Evolutionary conservation across 2,329 filamentous ascomycete species (phyloP), one percentile per base, ranked within the genome.

Genomic region (Aspergillus sp.): DNA sequence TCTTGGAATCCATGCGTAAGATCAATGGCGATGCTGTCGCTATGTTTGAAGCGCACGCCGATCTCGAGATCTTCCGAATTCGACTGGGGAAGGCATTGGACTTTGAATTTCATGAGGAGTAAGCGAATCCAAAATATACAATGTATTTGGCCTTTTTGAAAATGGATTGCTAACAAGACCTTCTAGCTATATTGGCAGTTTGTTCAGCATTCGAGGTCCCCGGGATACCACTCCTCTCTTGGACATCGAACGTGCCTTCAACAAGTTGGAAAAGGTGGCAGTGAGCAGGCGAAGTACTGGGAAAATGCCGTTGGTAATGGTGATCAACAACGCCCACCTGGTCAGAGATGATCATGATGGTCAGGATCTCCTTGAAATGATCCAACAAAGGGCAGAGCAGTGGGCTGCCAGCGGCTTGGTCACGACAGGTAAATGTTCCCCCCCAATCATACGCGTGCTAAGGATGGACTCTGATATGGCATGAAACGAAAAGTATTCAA

Each of bases 21-120:
- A 84, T 90, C 47, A 80, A 95, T 52, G 93, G 89, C 3, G 85
- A 93, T 50, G 88, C 88, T 26, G 84, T 91, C 40, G 85, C 90
- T 55, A 95, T 98, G 88, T 87, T 97, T 60, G 93, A 98, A 68
- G 90, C 91, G 1, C 93, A 98, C 67, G 85, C 89, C 4, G 90
- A 98, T 65, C 78, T 90, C 1, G 93, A 98, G 61, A 94, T 98
- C 49, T 94, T 98, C 65, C 85, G 93, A 12, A 85, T 96, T 39
- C 80, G 93, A 4, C 78, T 98, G 3, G 93, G 93, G 28, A 96
- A 95, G 64, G 88, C 90, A 2, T 75, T 98, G 36, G 90, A 98
- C 65, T 98, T 90, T 64, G 93, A 98, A 63, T 98, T 86, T 59
- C 88, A 97, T 62, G 93, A 97, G 70, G 93, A 98, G 72, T 96